Percentiles rank a stretch among this genome's conserved stretches.
Conservation (phyloP, 495 filamentous ascomycete species). For the Penicillium macrosclerotiorum region DNA sequence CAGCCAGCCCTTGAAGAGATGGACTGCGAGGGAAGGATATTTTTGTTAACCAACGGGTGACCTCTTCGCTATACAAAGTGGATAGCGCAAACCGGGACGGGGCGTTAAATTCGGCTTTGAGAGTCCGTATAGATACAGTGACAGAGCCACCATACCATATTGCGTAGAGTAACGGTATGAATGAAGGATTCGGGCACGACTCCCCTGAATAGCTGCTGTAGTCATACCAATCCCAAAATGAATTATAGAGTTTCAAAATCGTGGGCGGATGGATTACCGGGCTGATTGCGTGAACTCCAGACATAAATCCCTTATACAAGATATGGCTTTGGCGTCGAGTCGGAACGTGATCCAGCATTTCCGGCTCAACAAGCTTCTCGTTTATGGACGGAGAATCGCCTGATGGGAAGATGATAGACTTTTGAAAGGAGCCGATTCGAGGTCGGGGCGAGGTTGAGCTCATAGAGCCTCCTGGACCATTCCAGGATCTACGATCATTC, state of each 20-base stretch:
- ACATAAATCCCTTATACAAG: conserved; percentile 48
- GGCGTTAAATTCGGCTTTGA: conserved; percentile 43
- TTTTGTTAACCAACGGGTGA: conserved; percentile 41
- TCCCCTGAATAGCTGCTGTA: conserved; percentile 45
- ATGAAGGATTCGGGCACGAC: conserved; percentile 39
- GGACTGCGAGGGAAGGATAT: conserved; percentile 48
- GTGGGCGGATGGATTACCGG: conserved; percentile 46
- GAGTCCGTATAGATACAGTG: conserved; percentile 41
- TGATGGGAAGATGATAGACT: conserved; percentile 38
- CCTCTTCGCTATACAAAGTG: conserved; percentile 39
- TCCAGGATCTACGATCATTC: conserved; percentile 19
- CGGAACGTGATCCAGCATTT: conserved; percentile 46
- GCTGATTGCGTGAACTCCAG: conserved; percentile 46
- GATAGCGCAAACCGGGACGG: conserved; percentile 37
- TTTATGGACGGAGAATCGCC: conserved; percentile 36
- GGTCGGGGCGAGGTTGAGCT: conserved; percentile 7
- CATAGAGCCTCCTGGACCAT: conserved; percentile 17
- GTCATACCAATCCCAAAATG: conserved; percentile 52
- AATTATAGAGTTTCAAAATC: conserved; percentile 40
- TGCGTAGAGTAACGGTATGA: conserved; percentile 46
- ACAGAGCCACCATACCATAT: conserved; percentile 51
- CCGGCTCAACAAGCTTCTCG: conserved; percentile 38
- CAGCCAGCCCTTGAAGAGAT: conserved; percentile 42
- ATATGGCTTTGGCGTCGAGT: conserved; percentile 47
- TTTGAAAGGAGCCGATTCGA: conserved; percentile 31